Conservation (phyloP, 2,329 filamentous ascomycete species). For the Penicillium oxalicum region DNA sequence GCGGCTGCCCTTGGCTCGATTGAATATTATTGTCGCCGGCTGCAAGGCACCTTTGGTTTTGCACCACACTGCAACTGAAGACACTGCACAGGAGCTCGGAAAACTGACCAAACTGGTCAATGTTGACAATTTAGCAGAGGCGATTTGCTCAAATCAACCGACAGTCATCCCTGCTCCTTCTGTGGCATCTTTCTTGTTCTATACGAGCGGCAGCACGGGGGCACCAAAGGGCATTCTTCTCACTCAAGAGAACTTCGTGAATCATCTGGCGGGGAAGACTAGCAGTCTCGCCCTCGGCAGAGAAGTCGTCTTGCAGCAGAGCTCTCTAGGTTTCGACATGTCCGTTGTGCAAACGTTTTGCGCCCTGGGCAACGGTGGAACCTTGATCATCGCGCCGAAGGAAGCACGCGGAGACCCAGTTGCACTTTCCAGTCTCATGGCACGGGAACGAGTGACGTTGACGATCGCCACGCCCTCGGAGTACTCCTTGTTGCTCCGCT, state of each 20-base stretch:
- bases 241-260: neutral
- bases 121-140: neutral
- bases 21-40: neutral
- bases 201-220: constrained; percentile 14
- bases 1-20: neutral
- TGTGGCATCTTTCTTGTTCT: neutral
- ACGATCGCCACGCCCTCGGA: neutral
- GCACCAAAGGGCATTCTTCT: constrained; percentile 13
- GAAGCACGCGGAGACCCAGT: constrained; percentile 4
- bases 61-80: neutral
- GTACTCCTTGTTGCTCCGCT: no score
- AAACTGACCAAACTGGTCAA: neutral
- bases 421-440: constrained; percentile 3
- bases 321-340: constrained; percentile 6
- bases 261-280: neutral
- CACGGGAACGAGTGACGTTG: constrained; percentile 2
- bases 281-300: neutral
- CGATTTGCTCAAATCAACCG: neutral
- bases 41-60: neutral
- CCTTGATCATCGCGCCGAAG: neutral
- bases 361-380: constrained; percentile 7
- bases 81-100: neutral
- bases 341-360: constrained; percentile 7
- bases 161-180: neutral
- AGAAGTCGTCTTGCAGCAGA: constrained; percentile 10